These are phyloP conservation scores for Apiospora arundinis DNA, from an alignment of 2,329 filamentous ascomycete species.

Conservation along the genomic window DNA sequence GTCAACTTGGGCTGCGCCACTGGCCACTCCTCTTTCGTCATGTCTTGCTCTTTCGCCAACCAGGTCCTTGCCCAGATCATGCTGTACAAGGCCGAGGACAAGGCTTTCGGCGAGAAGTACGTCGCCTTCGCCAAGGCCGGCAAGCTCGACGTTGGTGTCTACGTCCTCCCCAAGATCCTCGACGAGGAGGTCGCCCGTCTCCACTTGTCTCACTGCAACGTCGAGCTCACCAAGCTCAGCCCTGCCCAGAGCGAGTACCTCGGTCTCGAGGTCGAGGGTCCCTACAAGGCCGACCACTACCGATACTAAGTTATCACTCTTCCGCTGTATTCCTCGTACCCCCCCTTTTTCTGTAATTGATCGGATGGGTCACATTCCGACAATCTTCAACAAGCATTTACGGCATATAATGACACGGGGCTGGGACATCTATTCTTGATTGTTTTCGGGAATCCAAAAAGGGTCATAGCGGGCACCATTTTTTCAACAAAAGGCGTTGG, in stretches of 20 bases:
- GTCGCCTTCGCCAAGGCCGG: conserved; percentile 92
- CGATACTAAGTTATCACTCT: conserved; percentile 63
- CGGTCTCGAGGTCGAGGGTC: conserved; percentile 82
- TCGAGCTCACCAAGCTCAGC: conserved; percentile 87
- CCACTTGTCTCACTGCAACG: conserved; percentile 92
- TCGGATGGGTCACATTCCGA: conserved; percentile 29
- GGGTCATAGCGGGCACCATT: conserved; percentile 38
- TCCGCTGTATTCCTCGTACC: conserved; percentile 6
- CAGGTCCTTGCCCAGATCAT: conserved; percentile 99
- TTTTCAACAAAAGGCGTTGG: conserved; percentile 48
- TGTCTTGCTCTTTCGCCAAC: conserved; percentile 99
- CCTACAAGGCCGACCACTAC: conserved; percentile 93
- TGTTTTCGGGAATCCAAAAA: conserved; percentile 36
- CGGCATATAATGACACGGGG: conserved; percentile 36
- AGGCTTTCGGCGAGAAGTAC: conserved; percentile 90
- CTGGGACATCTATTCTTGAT: conserved; percentile 19
- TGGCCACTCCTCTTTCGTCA: conserved; percentile 99
- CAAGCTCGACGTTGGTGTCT: conserved; percentile 91
- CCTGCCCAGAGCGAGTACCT: conserved; percentile 93
- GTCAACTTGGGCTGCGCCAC: conserved; percentile 99
- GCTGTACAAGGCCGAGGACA: conserved; percentile 92
- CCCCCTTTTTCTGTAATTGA: conserved; percentile 11
- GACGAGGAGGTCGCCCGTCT: conserved; percentile 98
- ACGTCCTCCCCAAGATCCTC: conserved; percentile 97
- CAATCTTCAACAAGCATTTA: conserved; percentile 38